Conservation (phyloP, 345 rosid genomes). For the Acer saccharum region DNA sequence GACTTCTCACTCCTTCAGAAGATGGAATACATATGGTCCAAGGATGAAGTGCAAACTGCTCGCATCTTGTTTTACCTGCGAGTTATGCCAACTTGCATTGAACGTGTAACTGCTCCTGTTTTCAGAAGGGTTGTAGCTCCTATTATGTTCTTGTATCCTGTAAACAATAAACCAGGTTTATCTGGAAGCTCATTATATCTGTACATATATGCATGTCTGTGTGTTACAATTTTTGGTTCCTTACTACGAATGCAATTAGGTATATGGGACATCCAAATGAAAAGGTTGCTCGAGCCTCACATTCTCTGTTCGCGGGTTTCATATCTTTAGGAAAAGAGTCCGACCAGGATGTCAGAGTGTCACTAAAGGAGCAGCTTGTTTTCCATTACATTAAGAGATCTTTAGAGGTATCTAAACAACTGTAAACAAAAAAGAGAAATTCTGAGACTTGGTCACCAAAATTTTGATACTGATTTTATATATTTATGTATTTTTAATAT, state of each 20-base stretch:
- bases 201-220: neutral
- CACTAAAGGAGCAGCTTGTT: conserved; percentile 77
- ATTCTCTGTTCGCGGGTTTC: conserved; percentile 77
- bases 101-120: conserved; percentile 53
- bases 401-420: conserved; percentile 57
- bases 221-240: conserved; percentile 37
- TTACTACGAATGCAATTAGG: conserved; percentile 52
- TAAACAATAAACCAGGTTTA: conserved; percentile 11
- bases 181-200: neutral
- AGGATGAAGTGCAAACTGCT: conserved; percentile 94
- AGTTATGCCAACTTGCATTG: conserved; percentile 85
- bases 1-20: conserved; percentile 39
- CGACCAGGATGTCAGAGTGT: conserved; percentile 50
- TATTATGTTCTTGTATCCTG: conserved; percentile 92
- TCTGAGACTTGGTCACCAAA: conserved; percentile 12
- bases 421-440: conserved; percentile 3
- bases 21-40: conserved; percentile 68
- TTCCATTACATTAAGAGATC: conserved; percentile 86
- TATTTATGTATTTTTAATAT: conserved; percentile 12
- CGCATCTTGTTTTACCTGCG: conserved; percentile 85
- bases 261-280: conserved; percentile 84
- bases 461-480: conserved; percentile 3
- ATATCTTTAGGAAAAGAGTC: conserved; percentile 66
- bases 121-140: conserved; percentile 75
- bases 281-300: conserved; percentile 80